Evolutionary conservation across 805 yeast species (phyloP).

Genomic region (Monosporozyma unispora): DNA sequence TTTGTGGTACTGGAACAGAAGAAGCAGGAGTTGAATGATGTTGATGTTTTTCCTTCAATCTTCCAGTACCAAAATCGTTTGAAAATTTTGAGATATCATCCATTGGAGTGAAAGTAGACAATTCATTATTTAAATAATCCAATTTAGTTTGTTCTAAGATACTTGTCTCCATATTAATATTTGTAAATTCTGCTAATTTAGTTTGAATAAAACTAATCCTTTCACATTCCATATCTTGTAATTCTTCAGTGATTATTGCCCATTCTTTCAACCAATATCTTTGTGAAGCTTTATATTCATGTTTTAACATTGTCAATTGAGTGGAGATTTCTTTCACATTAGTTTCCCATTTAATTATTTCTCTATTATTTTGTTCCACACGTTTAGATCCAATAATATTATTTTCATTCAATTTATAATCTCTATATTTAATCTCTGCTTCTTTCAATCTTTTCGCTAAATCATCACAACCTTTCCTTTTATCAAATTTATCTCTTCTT

Average conservation of each 20-base stretch:
- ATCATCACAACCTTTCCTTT: conserved; percentile 23
- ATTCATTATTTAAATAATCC: conserved; percentile 19
- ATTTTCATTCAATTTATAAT: conserved; percentile 24
- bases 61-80: conserved; percentile 28
- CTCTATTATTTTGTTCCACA: conserved; percentile 21
- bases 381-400: conserved; percentile 25
- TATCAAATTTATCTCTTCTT: conserved; percentile 23
- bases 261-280: conserved; percentile 29
- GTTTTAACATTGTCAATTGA: conserved; percentile 23
- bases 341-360: conserved; percentile 25
- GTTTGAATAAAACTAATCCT: conserved; percentile 24
- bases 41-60: conserved; percentile 18
- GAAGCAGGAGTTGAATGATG: not conserved
- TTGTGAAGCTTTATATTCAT: conserved; percentile 27
- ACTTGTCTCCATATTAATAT: conserved; percentile 19
- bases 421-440: conserved; percentile 20
- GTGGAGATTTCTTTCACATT: conserved; percentile 17
- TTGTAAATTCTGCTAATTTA: conserved; percentile 22
- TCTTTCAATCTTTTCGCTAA: conserved; percentile 20
- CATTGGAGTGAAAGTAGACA: conserved; percentile 21
- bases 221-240: conserved; percentile 26
- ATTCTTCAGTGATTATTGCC: conserved; percentile 19
- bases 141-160: conserved; percentile 23
- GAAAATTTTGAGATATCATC: conserved; percentile 28
- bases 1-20: too few species aligned